Conservation (phyloP, 306 rosid genomes). For the Acmispon strigosus region DNA sequence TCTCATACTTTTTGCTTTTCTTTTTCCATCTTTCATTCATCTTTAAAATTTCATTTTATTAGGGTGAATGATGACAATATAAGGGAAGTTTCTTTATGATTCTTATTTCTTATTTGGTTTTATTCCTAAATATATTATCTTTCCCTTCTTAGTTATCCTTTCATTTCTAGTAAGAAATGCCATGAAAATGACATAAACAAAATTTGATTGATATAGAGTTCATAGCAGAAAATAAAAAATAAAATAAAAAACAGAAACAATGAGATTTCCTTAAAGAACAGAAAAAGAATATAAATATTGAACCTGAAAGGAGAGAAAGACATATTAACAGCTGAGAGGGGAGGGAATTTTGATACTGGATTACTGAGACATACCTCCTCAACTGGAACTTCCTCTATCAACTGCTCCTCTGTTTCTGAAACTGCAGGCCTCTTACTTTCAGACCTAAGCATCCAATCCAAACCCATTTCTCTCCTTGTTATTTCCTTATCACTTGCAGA, state of each 20-base stretch:
- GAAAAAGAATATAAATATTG: neutral
- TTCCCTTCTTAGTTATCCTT: neutral
- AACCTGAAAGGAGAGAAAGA: neutral
- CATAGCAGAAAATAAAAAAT: neutral
- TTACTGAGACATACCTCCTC: constrained; percentile 47
- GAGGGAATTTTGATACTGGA: neutral
- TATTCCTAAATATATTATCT: neutral
- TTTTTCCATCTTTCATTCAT: neutral
- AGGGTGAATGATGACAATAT: neutral
- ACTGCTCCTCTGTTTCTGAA: constrained; percentile 26
- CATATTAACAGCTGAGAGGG: neutral
- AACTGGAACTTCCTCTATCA: constrained; percentile 37
- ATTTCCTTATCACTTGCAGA: constrained; percentile 42
- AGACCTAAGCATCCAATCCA: constrained; percentile 94
- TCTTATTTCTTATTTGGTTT: neutral
- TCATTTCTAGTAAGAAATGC: neutral
- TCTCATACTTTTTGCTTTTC: neutral
- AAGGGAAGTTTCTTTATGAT: neutral
- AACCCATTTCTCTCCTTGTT: constrained; percentile 75
- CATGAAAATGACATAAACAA: neutral
- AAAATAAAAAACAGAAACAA: neutral
- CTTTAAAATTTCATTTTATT: neutral
- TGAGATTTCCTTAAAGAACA: neutral
- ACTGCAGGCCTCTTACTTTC: constrained; percentile 39
- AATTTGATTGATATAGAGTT: neutral